Percentiles rank a stretch among this genome's conserved stretches.
Evolutionary conservation across 176 grass and related monocot genomes (phyloP).

Genomic region (Melocanna baccifera): DNA sequence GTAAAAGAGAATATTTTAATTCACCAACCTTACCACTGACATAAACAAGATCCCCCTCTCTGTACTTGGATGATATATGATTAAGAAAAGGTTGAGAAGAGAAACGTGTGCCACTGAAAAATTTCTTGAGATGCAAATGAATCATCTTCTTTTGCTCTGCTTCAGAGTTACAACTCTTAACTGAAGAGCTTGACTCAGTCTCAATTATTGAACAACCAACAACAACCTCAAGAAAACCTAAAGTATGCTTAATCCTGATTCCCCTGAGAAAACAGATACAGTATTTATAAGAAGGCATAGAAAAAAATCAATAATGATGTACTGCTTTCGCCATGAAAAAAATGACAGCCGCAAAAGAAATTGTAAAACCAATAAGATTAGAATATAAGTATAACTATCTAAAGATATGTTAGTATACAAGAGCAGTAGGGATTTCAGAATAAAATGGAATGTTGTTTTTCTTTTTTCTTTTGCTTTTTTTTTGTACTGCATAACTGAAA

Average conservation of each 20-base stretch:
- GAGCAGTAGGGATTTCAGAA: slow-evolving; percentile 1
- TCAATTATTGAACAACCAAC: slow-evolving; percentile 64
- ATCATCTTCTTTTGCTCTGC: slow-evolving; percentile 58
- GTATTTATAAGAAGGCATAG: slow-evolving; percentile 25
- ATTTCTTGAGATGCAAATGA: slow-evolving; percentile 87
- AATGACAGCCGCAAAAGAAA: neutral
- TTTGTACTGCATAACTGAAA: neutral
- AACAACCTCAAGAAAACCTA: slow-evolving; percentile 67
- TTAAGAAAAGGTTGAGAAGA: slow-evolving; percentile 61
- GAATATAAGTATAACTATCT: neutral
- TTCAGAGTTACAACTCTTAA: slow-evolving; percentile 27
- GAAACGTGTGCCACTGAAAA: slow-evolving; percentile 63
- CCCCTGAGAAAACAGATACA: slow-evolving; percentile 54
- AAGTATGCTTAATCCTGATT: slow-evolving; percentile 43
- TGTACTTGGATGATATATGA: slow-evolving; percentile 70
- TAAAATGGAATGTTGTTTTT: slow-evolving; percentile 9
- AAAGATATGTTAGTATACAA: neutral
- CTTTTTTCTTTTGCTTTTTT: no score
- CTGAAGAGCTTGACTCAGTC: slow-evolving; percentile 44
- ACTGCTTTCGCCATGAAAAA: slow-evolving; percentile 35
- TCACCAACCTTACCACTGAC: slow-evolving; percentile 94
- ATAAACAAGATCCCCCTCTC: slow-evolving; percentile 78
- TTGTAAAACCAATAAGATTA: slow-evolving; percentile 17
- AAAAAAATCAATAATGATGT: slow-evolving; percentile 23
- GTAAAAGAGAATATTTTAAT: slow-evolving; percentile 21